phyloP scores from a whole-genome alignment of 352 stramenopile genomes.

The Pythium sp. region DNA sequence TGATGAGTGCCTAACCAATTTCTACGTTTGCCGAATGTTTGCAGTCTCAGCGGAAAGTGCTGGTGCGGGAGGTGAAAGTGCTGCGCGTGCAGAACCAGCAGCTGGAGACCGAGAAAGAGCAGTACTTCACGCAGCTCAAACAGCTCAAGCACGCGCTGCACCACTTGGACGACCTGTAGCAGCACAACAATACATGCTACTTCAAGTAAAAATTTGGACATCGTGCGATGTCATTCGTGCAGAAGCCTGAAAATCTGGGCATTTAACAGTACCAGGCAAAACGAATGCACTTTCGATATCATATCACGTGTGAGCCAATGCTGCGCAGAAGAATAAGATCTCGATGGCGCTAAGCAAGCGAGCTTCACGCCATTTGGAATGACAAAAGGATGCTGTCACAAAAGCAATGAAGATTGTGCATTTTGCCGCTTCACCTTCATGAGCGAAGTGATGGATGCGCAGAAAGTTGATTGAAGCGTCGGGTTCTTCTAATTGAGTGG shows the following conservation, averaged over 20 bases:
- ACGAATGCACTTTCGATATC: too few relatives aligned
- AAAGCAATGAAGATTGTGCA: too few relatives aligned
- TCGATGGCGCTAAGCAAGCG: too few relatives aligned
- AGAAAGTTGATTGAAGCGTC: neutral
- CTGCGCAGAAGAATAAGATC: too few relatives aligned
- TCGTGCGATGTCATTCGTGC: neutral
- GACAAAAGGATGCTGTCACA: too few relatives aligned
- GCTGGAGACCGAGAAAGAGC: slow-evolving; percentile 55
- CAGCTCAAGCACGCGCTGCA: slow-evolving; percentile 71
- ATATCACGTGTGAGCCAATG: too few relatives aligned
- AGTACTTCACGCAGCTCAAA: slow-evolving; percentile 75
- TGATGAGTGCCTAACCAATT: neutral
- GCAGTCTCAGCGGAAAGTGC: slow-evolving; percentile 71
- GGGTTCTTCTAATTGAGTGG: neutral
- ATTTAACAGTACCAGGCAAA: too few relatives aligned
- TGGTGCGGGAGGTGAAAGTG: slow-evolving; percentile 78
- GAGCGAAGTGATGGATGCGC: neutral
- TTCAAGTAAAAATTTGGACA: neutral
- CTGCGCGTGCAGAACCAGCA: slow-evolving; percentile 69
- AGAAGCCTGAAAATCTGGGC: neutral
- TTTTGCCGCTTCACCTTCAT: too few relatives aligned
- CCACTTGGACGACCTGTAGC: slow-evolving; percentile 62
- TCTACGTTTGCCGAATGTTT: neutral
- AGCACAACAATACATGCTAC: neutral
- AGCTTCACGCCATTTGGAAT: too few relatives aligned